Evolutionary conservation across 2,329 filamentous ascomycete genomes (phyloP), one percentile per base, ranked within the genome.

Genomic region (Fusarium graminum): DNA sequence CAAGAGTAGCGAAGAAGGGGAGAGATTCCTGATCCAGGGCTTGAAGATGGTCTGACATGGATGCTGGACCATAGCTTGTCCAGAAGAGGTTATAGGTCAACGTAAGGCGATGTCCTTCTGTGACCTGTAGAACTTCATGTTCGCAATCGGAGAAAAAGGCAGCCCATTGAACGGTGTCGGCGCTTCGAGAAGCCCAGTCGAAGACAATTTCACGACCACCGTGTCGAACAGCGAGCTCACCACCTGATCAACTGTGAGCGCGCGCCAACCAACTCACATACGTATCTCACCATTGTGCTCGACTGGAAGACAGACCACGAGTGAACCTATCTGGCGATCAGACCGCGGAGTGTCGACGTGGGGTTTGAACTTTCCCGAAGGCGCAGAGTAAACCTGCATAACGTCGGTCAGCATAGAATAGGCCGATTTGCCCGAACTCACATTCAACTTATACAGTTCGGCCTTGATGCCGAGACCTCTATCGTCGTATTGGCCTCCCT

Each of bases 361-460:
- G 0, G 80, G 70, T 22, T 80, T 80, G 70, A 87, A 86, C 16
- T 79, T 75, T 0, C 83, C 83, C 0, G 81, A 84, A 0, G 83
- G 84, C 0, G 76, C 81, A 1, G 80, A 81, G 63, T 87, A 87
- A 3, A 85, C 70, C 82, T 86, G 5, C 0, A 17, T 0, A 4
- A 1, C 2, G 2, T 53, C 3, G 51, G 38, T 6, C 11, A 34
- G 1, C 4, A 6, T 13, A 3, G 4, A 0, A 1, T 4, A 4
- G 2, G 4, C 4, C 2, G 8, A 1, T 22, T 12, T 4, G 1
- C 11, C 13, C 8, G 3, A 12, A 64, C 72, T 42, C 51, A 85
- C 81, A 65, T 88, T 88, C 17, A 88, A 72, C 61, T 87, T 87
- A 70, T 86, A 87, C 3, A 88, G 74, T 73, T 88, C 84, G 0